Conservation (phyloP, 169 alveolate genomes). For the Cryptosporidium sp. region DNA sequence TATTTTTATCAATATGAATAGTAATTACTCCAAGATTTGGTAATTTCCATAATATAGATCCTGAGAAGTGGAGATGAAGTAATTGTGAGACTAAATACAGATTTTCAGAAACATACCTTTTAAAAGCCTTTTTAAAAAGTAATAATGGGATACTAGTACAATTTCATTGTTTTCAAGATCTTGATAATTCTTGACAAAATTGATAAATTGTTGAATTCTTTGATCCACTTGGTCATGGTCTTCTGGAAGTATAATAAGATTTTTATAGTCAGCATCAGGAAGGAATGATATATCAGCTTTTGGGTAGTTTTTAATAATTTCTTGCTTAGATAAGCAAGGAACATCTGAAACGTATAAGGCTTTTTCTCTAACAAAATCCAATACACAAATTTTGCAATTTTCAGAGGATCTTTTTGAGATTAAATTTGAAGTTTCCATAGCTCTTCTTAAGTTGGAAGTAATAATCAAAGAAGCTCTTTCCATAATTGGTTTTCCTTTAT, state of each 20-base stretch:
- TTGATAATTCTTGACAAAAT: constrained; percentile 33
- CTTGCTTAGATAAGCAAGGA: constrained; percentile 8
- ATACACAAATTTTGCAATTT: constrained; percentile 31
- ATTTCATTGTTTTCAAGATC: constrained; percentile 30
- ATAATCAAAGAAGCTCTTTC: constrained; percentile 45
- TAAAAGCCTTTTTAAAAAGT: constrained; percentile 41
- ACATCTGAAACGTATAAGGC: constrained; percentile 28
- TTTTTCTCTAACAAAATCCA: constrained; percentile 55
- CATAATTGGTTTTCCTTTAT: constrained; percentile 42
- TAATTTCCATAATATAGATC: constrained; percentile 35
- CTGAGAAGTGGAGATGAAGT: not conserved
- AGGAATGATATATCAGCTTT: constrained; percentile 26
- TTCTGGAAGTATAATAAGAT: constrained; percentile 44
- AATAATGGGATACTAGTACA: constrained; percentile 53
- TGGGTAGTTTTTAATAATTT: constrained; percentile 32
- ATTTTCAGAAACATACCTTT: constrained; percentile 20
- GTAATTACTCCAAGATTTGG: constrained; percentile 55
- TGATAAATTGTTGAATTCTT: constrained; percentile 33
- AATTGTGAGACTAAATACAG: too few relatives aligned
- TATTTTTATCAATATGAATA: constrained; percentile 21
- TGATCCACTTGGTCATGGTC: constrained; percentile 29
- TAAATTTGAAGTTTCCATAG: constrained; percentile 50
- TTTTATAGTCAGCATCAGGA: constrained; percentile 25
- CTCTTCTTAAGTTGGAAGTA: constrained; percentile 41
- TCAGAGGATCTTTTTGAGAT: constrained; percentile 48